Conservation (phyloP, 1,284 basidiomycete species). For the Pterulicium gracile region DNA sequence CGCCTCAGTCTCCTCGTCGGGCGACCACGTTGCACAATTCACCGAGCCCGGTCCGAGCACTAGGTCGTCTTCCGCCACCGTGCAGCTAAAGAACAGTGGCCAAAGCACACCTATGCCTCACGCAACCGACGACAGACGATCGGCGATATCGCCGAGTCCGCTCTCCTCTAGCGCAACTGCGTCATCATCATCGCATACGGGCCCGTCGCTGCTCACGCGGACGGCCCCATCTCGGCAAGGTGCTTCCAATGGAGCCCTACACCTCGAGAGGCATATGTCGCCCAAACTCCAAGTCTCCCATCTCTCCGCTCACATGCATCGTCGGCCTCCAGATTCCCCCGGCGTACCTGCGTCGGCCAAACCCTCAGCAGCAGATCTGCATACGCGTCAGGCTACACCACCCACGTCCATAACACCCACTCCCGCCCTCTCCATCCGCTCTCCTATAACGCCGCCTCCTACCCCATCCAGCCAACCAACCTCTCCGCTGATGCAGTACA, state of each 20-base stretch:
- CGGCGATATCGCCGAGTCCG: slow-evolving; percentile 17
- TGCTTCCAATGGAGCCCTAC: not conserved
- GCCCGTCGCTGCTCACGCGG: not conserved
- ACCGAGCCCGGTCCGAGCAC: not conserved
- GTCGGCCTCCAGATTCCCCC: slow-evolving; percentile 16
- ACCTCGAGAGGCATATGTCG: slow-evolving; percentile 14
- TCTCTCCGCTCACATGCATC: slow-evolving; percentile 28
- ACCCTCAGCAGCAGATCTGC: no score
- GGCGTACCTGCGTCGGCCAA: no score
- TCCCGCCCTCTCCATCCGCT: not conserved
- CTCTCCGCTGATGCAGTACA: not conserved
- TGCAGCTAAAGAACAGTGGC: not conserved
- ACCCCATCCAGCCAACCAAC: slow-evolving; percentile 9
- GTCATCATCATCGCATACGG: not conserved
- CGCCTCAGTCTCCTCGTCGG: not conserved
- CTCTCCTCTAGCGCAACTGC: slow-evolving; percentile 4
- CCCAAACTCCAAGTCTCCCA: slow-evolving; percentile 28
- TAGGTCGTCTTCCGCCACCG: not conserved
- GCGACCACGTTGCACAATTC: not conserved
- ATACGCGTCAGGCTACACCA: not conserved
- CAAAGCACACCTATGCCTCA: not conserved
- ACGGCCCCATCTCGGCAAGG: not conserved
- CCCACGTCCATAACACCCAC: slow-evolving; percentile 6
- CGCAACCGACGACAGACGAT: not conserved
- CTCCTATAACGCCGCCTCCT: slow-evolving; percentile 12